Conservation (phyloP, 306 rosid genomes). For the Quercus dentata region DNA sequence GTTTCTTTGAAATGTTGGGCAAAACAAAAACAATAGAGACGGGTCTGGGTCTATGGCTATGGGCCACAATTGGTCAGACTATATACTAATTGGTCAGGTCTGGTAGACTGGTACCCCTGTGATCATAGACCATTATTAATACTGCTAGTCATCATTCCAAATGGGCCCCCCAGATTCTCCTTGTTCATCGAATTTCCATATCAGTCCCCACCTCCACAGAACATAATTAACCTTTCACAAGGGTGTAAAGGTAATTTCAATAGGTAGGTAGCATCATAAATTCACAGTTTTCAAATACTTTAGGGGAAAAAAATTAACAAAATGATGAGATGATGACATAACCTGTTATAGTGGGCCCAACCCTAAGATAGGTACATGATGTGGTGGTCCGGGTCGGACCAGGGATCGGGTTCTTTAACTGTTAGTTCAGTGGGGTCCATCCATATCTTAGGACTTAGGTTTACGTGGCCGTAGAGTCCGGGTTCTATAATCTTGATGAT, state of each 20-base stretch:
- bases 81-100: slow-evolving; percentile 2
- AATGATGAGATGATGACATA: not conserved
- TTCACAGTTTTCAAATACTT: not conserved
- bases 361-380: too few species aligned
- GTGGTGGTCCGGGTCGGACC: slow-evolving; percentile 1
- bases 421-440: slow-evolving; percentile 27
- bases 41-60: too few species aligned
- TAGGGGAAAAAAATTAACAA: not conserved
- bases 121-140: slow-evolving; percentile 7
- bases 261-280: not conserved
- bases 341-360: slow-evolving; percentile 8
- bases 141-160: not conserved
- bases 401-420: slow-evolving; percentile 13
- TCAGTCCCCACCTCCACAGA: not conserved
- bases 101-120: not conserved
- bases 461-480: slow-evolving; percentile 11
- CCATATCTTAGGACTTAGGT: not conserved
- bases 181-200: not conserved
- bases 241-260: not conserved
- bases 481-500: not conserved
- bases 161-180: not conserved
- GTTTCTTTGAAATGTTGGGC: not conserved
- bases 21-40: not conserved
- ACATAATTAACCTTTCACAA: not conserved
- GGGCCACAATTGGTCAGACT: not conserved